Evolutionary conservation across 2,329 filamentous ascomycete species (phyloP), one percentile per base, ranked within the genome.

Genomic region (Cladosporium sp.): DNA sequence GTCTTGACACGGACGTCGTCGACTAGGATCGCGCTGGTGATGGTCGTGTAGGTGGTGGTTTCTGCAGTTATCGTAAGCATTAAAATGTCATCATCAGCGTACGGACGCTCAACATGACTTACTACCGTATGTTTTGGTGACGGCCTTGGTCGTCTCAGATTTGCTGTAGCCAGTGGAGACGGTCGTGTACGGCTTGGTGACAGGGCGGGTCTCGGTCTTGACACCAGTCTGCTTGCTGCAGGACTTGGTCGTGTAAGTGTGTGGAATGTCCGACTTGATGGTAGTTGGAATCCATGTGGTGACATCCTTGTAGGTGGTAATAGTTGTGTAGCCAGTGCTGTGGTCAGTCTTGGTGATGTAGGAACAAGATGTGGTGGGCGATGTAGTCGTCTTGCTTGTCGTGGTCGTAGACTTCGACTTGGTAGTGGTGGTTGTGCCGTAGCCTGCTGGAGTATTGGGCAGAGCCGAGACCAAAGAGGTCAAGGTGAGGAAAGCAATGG

Each of bases 391-490:
- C 17, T 39, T 39, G 12, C 24, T 34, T 2, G 28, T 48, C 15
- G 42, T 25, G 15, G 22, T 47, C 10, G 45, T 48, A 0, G 45
- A 7, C 28, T 45, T 47, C 19, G 42, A 37, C 17, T 42, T 34
- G 15, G 45, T 45, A 7, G 42, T 39, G 45, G 45, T 51, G n/a
- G 45, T 35, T 4, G 3, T 28, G 10, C 55, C 55, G 55, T 57
- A 57, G 22, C n/a, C 36, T 1, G 45, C 36, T 2, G 55, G 55
- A 1, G 37, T 51, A 37, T 45, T 45, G 17, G 55, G 55, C 12
- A 51, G 37, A 4, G 45, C 55, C 3, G 52, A 55, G 32, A 55
- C 52, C 40, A 55, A 20, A 28, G 52, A 55, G 40, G 17, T 55
- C 32, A 55, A 15, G 52, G 40, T 55, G 17, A 55, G 40, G 9